Evolutionary conservation across 192 early-diverging fungal species (phyloP).

Genomic region (Lunasporangiospora selenospora): DNA sequence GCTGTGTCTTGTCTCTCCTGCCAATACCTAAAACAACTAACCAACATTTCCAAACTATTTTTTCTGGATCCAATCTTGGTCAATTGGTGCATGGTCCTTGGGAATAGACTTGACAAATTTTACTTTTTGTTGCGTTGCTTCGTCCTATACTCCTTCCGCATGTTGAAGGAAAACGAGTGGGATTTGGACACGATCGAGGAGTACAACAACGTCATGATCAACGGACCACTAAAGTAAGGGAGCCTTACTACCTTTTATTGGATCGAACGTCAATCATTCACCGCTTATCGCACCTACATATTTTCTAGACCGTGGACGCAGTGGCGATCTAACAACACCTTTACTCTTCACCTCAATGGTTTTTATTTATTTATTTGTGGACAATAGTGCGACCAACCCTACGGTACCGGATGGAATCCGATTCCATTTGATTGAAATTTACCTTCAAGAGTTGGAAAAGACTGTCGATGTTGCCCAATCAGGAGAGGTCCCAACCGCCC

Average conservation of each 20-base stretch:
- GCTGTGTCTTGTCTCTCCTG: not conserved
- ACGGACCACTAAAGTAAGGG: slow-evolving; percentile 70
- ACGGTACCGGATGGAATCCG: slow-evolving; percentile 70
- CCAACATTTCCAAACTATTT: too few relatives aligned
- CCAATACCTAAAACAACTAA: too few relatives aligned
- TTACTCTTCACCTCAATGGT: not conserved
- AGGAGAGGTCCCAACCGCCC: slow-evolving; percentile 52
- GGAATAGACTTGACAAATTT: slow-evolving; percentile 83
- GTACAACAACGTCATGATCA: slow-evolving; percentile 58
- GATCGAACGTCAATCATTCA: not conserved
- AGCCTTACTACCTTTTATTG: not conserved
- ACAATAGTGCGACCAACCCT: slow-evolving; percentile 60
- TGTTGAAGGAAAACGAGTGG: slow-evolving; percentile 67
- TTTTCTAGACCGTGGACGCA: too few relatives aligned
- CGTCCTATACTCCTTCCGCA: slow-evolving; percentile 65
- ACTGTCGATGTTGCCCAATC: slow-evolving; percentile 54
- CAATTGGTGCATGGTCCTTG: not conserved
- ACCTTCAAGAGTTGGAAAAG: slow-evolving; percentile 74
- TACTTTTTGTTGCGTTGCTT: slow-evolving; percentile 74
- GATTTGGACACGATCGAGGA: slow-evolving; percentile 55
- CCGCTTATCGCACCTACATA: not conserved
- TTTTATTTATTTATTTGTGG: slow-evolving; percentile 1
- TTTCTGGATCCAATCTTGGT: not conserved
- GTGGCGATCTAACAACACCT: too few relatives aligned
- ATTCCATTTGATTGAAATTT: slow-evolving; percentile 77